A percentile compares a stretch with the other conserved stretches of the same genome.
Conservation (phyloP, 2,329 filamentous ascomycete genomes). For the Aspergillus piperis region DNA sequence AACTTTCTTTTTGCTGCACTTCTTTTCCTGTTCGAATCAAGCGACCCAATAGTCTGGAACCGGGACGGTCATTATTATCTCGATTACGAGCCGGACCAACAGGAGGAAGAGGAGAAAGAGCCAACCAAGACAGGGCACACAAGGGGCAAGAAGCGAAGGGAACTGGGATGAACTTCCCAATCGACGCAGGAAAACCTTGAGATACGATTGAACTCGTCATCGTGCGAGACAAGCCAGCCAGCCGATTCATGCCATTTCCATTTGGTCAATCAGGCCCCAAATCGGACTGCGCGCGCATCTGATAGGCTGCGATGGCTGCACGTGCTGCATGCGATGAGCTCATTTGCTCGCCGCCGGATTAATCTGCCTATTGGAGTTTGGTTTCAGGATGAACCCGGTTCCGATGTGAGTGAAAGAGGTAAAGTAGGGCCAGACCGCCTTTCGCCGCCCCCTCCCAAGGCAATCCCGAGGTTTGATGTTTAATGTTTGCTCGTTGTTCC, state of each 20-base stretch:
- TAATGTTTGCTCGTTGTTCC: background rate
- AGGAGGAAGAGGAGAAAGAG: background rate
- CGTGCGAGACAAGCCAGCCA: background rate
- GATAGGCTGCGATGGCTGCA: conserved; percentile 18
- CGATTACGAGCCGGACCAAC: background rate
- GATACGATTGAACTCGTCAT: background rate
- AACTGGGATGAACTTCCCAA: background rate
- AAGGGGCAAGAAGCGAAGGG: background rate
- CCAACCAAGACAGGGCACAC: background rate
- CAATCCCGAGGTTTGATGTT: no score
- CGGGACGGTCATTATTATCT: background rate
- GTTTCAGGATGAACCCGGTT: background rate
- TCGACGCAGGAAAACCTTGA: background rate
- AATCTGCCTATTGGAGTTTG: conserved; percentile 10
- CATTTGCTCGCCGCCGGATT: conserved; percentile 21
- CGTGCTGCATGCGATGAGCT: conserved; percentile 20
- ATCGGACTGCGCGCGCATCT: background rate
- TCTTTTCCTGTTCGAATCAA: background rate
- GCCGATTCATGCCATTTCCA: background rate
- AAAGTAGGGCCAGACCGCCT: background rate
- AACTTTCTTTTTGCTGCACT: no score
- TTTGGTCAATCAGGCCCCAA: background rate
- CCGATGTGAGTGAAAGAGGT: no score
- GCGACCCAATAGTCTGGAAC: background rate
- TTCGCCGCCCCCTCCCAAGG: no score